Evolutionary conservation across 176 grass and related monocot species (phyloP).

Genomic region (Ensete ventricosum): DNA sequence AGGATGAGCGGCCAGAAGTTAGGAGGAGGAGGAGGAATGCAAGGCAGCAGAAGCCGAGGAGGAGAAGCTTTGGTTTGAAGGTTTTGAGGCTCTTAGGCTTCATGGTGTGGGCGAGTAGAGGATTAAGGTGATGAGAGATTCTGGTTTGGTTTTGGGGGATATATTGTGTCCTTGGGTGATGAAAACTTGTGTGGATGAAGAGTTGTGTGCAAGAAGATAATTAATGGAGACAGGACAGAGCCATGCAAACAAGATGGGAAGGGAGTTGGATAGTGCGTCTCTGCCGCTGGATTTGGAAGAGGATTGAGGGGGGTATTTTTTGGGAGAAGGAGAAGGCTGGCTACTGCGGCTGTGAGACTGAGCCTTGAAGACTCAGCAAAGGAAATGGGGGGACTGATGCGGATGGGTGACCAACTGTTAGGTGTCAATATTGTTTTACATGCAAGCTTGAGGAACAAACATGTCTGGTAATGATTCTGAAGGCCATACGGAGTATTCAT

Average conservation of each 20-base stretch:
- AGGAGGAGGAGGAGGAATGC: background rate
- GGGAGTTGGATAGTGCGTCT: background rate
- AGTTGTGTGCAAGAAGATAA: background rate
- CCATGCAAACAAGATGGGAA: background rate
- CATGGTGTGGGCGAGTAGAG: background rate
- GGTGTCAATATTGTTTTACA: background rate
- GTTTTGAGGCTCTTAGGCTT: background rate
- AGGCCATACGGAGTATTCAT: too few relatives aligned
- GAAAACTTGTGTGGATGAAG: background rate
- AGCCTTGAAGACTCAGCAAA: background rate
- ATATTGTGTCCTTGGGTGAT: background rate
- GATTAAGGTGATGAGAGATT: background rate
- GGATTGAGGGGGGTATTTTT: too few relatives aligned
- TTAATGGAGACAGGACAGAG: background rate
- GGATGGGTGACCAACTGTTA: background rate
- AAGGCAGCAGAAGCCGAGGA: background rate
- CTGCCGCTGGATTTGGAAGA: background rate
- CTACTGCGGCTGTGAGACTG: too few relatives aligned
- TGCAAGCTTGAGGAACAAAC: too few relatives aligned
- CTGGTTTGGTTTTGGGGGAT: background rate
- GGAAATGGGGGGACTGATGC: background rate
- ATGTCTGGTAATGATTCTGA: too few relatives aligned
- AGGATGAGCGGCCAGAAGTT: background rate
- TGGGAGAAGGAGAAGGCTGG: too few relatives aligned
- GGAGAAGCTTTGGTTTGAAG: background rate